Conservation (phyloP, 257 asterid genomes). For the Voacanga thouarsii region DNA sequence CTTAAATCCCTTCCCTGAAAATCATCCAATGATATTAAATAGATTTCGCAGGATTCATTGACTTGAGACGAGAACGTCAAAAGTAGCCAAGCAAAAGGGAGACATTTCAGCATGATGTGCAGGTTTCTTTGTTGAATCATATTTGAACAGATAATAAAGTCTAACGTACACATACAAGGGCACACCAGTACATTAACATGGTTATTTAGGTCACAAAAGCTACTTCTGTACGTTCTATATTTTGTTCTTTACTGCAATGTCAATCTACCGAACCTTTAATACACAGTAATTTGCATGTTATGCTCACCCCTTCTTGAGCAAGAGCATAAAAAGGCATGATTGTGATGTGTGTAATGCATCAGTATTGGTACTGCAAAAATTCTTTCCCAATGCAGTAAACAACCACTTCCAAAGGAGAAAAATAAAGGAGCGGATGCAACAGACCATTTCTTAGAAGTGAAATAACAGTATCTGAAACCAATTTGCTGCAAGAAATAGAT, state of each 20-base stretch:
- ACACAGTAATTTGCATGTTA: background rate
- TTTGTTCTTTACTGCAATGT: background rate
- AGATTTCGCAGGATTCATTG: background rate
- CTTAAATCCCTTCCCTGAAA: constrained; percentile 63
- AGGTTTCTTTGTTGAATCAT: background rate
- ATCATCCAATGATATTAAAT: constrained; percentile 4
- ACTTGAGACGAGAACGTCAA: background rate
- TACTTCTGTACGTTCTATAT: background rate
- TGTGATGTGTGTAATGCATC: background rate
- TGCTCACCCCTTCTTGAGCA: background rate
- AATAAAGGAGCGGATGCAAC: no score
- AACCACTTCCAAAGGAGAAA: background rate
- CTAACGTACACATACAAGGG: background rate
- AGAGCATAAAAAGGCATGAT: background rate
- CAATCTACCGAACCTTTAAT: background rate
- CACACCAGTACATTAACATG: background rate
- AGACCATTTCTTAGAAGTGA: background rate
- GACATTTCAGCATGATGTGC: background rate
- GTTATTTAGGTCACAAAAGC: background rate
- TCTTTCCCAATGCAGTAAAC: background rate
- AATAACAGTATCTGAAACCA: background rate
- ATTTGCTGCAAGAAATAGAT: background rate
- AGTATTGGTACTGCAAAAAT: background rate
- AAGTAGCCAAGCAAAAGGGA: background rate
- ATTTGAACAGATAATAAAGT: background rate